Base-by-base conservation (phyloP, 176 grass and related monocot genomes). In the Dactylis glomerata region DNA sequence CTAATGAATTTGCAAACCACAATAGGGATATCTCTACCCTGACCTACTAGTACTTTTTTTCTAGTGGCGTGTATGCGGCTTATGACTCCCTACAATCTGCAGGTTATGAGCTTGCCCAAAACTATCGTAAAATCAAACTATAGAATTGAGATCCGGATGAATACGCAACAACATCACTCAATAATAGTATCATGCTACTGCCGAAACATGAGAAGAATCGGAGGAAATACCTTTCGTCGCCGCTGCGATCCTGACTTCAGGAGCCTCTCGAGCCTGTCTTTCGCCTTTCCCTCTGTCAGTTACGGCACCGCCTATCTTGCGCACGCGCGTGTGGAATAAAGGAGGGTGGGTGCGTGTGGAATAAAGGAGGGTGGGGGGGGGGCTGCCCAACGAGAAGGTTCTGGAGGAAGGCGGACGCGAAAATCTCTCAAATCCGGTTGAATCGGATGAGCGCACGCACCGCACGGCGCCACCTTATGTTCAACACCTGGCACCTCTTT, bases 321-420 rank as follows among this genome's bases (percentile, higher is more conserved):
- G 67, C n/a, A 71, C 28, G 69, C 46, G 76, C 6, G 55, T 44
- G 28, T 2, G 59, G 36, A 27, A 78, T 89, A 90, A 82, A 78
- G 78, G 77, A 64, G 55, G 8, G 36, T 46, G 56, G 11, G n/a
- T n/a, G 76, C 6, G 55, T 44, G 28, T 2, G 59, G 36, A 27
- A 78, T 89, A 90, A 82, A 78, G 78, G 77, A 64, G 55, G 8
- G 36, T 46, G 56, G 11, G n/a, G n/a, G n/a, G n/a, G n/a, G n/a
- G n/a, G n/a, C n/a, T n/a, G n/a, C n/a, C 32, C 81, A 3, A 19
- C 22, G 31, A 37, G 86, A 91, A 88, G 82, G 70, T 89, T 89
- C 86, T 91, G 77, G 89, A 89, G 40, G 15, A 68, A 23, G 24
- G 22, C 76, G 89, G 89, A 91, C 89, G 81, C 49, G 77, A 85